Percentiles rank a stretch among this genome's conserved stretches.
Conservation (phyloP, 805 yeast genomes). For the Kodamaea restingae region DNA sequence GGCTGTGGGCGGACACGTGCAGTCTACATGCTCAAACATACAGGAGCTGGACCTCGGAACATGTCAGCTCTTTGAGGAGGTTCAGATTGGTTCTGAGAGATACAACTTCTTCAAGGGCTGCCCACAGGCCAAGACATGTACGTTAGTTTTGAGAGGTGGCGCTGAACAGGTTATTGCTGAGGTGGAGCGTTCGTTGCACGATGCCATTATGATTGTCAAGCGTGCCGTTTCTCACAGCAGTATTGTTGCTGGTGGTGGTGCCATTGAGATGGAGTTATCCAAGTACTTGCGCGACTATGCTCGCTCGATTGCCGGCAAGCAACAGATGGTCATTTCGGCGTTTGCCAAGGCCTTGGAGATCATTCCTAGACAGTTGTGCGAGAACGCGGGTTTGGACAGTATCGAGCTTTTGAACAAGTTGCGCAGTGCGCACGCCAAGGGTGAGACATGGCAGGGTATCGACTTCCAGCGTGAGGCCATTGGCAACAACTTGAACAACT, state of each 20-base stretch:
- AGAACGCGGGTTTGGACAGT: slow-evolving; percentile 98
- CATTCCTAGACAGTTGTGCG: slow-evolving; percentile 96
- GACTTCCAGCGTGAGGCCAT: slow-evolving; percentile 82
- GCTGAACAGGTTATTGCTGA: slow-evolving; percentile 98
- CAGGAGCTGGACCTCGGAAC: slow-evolving; percentile 71
- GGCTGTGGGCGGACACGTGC: slow-evolving; percentile 92
- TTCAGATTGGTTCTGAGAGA: slow-evolving; percentile 94
- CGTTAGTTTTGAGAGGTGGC: slow-evolving; percentile 91
- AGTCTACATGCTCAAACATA: slow-evolving; percentile 70
- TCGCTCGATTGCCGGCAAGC: slow-evolving; percentile 88
- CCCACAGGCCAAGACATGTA: slow-evolving; percentile 89
- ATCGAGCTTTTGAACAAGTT: slow-evolving; percentile 88
- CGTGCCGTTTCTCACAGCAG: slow-evolving; percentile 83
- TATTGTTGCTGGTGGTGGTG: slow-evolving; percentile 99
- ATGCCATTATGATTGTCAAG: slow-evolving; percentile 97
- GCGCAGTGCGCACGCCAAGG: slow-evolving; percentile 92
- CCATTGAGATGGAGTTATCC: slow-evolving; percentile 95
- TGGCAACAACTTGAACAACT: slow-evolving; percentile 77
- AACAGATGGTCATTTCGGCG: slow-evolving; percentile 87
- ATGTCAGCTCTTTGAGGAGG: slow-evolving; percentile 83
- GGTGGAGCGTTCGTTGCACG: slow-evolving; percentile 95
- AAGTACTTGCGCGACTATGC: slow-evolving; percentile 83
- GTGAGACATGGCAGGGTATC: slow-evolving; percentile 87
- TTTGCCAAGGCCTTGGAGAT: slow-evolving; percentile 93
- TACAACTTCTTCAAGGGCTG: slow-evolving; percentile 91